Percentiles rank a stretch among this genome's conserved stretches.
Conservation (phyloP, 306 rosid species). For the Ochetophila trinervis region DNA sequence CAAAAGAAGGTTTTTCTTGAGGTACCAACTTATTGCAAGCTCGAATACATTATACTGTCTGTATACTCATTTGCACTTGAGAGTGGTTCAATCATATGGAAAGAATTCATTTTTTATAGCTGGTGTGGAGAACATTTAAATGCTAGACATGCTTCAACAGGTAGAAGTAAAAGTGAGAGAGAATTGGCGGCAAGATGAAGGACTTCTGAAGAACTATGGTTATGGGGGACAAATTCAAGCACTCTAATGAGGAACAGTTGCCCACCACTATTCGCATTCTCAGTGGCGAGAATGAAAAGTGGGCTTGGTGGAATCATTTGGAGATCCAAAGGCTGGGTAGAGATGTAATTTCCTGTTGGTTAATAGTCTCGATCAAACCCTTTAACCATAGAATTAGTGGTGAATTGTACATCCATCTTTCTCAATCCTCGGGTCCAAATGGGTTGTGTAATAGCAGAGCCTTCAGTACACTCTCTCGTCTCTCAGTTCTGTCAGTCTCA, state of each 20-base stretch:
- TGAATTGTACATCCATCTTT: not conserved
- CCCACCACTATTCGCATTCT: not conserved
- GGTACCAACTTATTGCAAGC: slow-evolving; percentile 37
- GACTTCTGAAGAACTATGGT: slow-evolving; percentile 73
- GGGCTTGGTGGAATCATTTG: not conserved
- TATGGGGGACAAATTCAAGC: slow-evolving; percentile 80
- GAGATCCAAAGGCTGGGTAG: not conserved
- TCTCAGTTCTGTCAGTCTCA: too few relatives aligned
- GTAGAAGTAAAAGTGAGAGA: slow-evolving; percentile 88
- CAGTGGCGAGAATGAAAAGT: not conserved
- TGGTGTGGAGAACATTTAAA: slow-evolving; percentile 4
- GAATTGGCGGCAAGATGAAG: slow-evolving; percentile 93
- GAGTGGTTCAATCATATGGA: not conserved
- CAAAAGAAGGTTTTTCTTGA: slow-evolving; percentile 93
- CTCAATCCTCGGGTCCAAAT: not conserved
- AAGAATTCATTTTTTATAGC: not conserved
- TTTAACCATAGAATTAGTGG: not conserved
- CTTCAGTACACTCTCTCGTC: not conserved
- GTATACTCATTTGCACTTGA: not conserved
- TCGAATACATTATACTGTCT: not conserved
- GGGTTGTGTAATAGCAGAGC: slow-evolving; percentile 1
- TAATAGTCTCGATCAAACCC: not conserved
- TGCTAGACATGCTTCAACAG: slow-evolving; percentile 44
- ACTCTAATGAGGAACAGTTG: slow-evolving; percentile 28
- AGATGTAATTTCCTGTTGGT: not conserved